Evolutionary conservation across 768 basidiomycete species (phyloP), one percentile per base, ranked within the genome.

Genomic region (Collybia nuda): DNA sequence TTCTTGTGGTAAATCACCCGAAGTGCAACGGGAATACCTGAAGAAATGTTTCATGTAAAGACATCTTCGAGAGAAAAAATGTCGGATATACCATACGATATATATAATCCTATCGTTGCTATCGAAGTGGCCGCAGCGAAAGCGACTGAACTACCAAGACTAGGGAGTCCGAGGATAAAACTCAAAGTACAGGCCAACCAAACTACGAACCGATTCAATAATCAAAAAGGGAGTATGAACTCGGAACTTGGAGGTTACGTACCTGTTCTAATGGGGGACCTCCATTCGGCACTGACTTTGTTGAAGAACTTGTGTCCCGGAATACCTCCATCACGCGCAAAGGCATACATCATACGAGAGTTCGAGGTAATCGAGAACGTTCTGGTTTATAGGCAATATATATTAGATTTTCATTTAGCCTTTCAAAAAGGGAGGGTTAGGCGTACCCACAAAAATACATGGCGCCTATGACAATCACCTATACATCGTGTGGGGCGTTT

Each of bases 341-440:
- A 90, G 0, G 88, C 85, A 61, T 83, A 92, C 84, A 87, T 88
- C 88, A 90, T 90, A 0, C 89, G 76, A 3, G 84, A 86, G 61
- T 90, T 92, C 0, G 83, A 84, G 0, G 88, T 89, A 44, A 92
- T 68, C 0, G 86, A 88, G 68, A 91, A 91, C 0, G 84, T 86
- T 12, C 85, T 85, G 26, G 5, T 22, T 48, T 5, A 19, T 15
- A 24, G 18, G 18, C 3, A 41, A 24, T 19, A 39, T 17, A 26
- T 14, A 18, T 45, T 18, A 48, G 19, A 42, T 29, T 22, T n/a
- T 23, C 15, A 11, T 11, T 14, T 11, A 15, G 47, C n/a, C 40
- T 26, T 19, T 3, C 3, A 22, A 36, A 21, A 39, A 40, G 19
- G 18, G 32, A 45, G 4, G n/a, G 8, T 5, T 11, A 11, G 9